These are phyloP conservation scores for Theileria equi DNA, from an alignment of 169 alveolate genomes.

Conservation along the genomic window DNA sequence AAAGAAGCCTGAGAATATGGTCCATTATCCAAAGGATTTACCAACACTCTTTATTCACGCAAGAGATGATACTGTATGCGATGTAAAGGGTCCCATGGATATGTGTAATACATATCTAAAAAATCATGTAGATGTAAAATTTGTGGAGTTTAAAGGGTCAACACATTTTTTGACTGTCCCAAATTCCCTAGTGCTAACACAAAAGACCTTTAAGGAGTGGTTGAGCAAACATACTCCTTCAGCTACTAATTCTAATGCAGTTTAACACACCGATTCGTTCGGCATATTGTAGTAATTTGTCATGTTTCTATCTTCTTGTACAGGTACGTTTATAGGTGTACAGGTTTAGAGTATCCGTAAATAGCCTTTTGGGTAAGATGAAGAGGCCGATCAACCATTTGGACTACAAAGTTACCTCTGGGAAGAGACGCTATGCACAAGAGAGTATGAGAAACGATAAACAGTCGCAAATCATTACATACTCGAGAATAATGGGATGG, in stretches of 20 bases:
- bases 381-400: not conserved
- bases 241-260: too few species aligned
- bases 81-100: constrained; percentile 14
- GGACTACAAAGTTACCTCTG: too few species aligned
- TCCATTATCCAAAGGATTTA: constrained; percentile 31
- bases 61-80: constrained; percentile 52
- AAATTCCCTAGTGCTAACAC: not conserved
- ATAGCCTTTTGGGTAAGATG: not conserved
- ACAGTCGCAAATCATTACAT: too few species aligned
- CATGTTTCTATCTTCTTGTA: too few species aligned
- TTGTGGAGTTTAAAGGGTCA: constrained; percentile 7
- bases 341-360: not conserved
- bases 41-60: constrained; percentile 64
- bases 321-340: too few species aligned
- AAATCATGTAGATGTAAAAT: constrained; percentile 4
- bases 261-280: too few species aligned
- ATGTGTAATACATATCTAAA: constrained; percentile 3
- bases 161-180: not conserved
- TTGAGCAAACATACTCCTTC: too few species aligned
- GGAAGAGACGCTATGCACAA: too few species aligned
- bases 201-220: constrained; percentile 11
- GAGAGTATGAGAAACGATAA: too few species aligned
- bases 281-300: too few species aligned
- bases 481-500: too few species aligned
- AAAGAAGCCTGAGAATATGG: constrained; percentile 39